Evolutionary conservation across 768 basidiomycete genomes (phyloP).

Genomic region (Lactarius hengduanensis): DNA sequence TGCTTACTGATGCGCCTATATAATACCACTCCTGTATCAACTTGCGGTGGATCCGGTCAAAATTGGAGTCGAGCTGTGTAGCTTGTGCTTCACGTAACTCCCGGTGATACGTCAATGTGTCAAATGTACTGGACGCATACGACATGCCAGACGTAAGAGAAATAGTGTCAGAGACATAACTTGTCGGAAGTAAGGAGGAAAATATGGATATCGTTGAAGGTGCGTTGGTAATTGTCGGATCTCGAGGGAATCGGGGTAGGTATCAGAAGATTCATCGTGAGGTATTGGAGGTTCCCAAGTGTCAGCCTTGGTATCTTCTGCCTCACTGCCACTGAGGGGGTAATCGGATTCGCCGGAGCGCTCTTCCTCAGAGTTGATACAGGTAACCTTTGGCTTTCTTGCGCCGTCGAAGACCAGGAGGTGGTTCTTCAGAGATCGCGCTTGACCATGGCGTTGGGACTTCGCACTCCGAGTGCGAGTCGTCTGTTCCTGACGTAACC

Average conservation of each 20-base stretch:
- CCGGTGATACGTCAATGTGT: constrained; percentile 55
- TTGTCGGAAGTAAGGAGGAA: constrained; percentile 22
- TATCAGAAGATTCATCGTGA: constrained; percentile 13
- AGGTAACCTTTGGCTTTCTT: constrained; percentile 15
- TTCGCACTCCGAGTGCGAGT: background rate
- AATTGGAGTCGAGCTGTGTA: constrained; percentile 43
- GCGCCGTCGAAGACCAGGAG: constrained; percentile 25
- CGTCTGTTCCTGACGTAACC: constrained; percentile 19
- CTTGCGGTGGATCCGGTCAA: constrained; percentile 47
- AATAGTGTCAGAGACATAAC: constrained; percentile 38
- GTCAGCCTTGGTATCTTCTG: constrained; percentile 28
- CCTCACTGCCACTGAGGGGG: constrained; percentile 32
- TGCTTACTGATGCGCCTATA: constrained; percentile 56
- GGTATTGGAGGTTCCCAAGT: constrained; percentile 12
- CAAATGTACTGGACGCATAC: constrained; percentile 41
- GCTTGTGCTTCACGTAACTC: constrained; percentile 48
- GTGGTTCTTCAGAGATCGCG: constrained; percentile 8
- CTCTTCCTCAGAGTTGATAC: constrained; percentile 25
- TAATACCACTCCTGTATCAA: constrained; percentile 65
- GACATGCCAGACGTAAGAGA: constrained; percentile 34
- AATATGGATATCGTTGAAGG: constrained; percentile 18
- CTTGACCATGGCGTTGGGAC: constrained; percentile 17
- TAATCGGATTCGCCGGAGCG: constrained; percentile 42
- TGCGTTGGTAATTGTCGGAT: background rate
- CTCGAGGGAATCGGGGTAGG: constrained; percentile 25